Evolutionary conservation across 2,329 filamentous ascomycete genomes (phyloP), one percentile per base, ranked within the genome.

Genomic region (Pyricularia sp.): DNA sequence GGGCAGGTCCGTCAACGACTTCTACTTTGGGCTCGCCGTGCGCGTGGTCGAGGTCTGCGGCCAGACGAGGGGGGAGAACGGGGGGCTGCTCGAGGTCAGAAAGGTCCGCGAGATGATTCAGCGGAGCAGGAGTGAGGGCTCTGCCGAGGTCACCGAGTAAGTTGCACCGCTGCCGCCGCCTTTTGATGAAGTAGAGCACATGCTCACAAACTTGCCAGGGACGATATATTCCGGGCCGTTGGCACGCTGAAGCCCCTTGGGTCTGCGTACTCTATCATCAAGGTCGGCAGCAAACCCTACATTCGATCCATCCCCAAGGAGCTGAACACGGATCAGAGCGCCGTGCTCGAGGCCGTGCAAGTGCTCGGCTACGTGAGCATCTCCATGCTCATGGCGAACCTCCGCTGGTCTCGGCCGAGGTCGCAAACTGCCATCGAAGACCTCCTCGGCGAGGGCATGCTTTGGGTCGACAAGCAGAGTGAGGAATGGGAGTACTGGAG

Each of bases 11-110:
- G 93, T 99, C 70, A 96, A 97, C 74, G 94, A 99, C 75, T 99
- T 99, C 74, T 99, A 97, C 78, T 97, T 97, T 75, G 93, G 96
- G 79, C 85, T 99, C 60, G 94, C 92, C 1, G 93, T 97, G n/a
- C 84, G 91, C 62, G 90, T 97, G 0, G 94, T 99, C 6, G 93
- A 97, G 75, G 86, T 97, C 8, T 99, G 94, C 73, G 83, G 91
- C 6, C 86, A 88, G 64, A 97, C 92, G 60, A 82, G 94, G 64
- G 85, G 84, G 4, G 93, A 97, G 77, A 99, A 99, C 74, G 94
- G 94, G 7, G 94, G 94, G 0, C 79, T 99, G 71, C 91, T 99
- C 64, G 90, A 90, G 12, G 83, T 97, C 22, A 80, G 84, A 60
- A 93, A 97, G 75, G 87, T 96, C 70, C 81, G 86, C 65, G 88